A percentile compares a stretch with the other conserved stretches of the same genome.
Conservation (phyloP, 352 stramenopile genomes). For the Plasmopara halstedii region DNA sequence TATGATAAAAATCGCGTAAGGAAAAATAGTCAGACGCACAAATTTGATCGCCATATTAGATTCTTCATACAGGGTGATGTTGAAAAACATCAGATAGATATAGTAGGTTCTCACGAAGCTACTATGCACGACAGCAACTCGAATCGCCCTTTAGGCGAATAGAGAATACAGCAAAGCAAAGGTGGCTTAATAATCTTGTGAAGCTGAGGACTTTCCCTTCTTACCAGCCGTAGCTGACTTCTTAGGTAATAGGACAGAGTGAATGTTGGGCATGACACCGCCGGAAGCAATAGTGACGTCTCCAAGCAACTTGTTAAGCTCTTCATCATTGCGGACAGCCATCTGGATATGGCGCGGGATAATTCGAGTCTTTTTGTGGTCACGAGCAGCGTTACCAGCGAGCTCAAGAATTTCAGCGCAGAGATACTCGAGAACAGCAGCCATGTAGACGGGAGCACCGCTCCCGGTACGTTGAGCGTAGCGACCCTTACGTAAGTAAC, state of each 20-base stretch:
- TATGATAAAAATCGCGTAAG: too few species aligned
- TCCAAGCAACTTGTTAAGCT: conserved; percentile 94
- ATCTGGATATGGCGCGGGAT: conserved; percentile 95
- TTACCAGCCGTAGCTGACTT: conserved; percentile 53
- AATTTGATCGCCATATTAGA: too few species aligned
- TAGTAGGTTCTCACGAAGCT: conserved; percentile 1
- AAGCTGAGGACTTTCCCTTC: conserved; percentile 46
- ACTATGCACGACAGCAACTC: not conserved
- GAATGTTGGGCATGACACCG: conserved; percentile 95
- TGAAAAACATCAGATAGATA: conserved; percentile 37
- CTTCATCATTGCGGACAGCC: conserved; percentile 90
- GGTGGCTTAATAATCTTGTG: conserved; percentile 52
- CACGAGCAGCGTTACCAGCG: conserved; percentile 90
- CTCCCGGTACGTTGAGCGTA: conserved; percentile 88
- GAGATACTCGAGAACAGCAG: conserved; percentile 92
- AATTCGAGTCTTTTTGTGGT: conserved; percentile 97
- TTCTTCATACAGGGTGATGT: conserved; percentile 34
- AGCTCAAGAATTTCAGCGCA: conserved; percentile 94
- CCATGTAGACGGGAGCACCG: conserved; percentile 92
- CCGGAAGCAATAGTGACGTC: conserved; percentile 93
- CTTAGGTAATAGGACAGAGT: conserved; percentile 87
- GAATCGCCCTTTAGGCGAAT: not conserved
- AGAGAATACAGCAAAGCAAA: not conserved
- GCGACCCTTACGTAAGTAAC: conserved; percentile 90
- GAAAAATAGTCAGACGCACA: too few species aligned